Evolutionary conservation across 441 rosid genomes (phyloP), one percentile per base, ranked within the genome.

Genomic region (Populus trichocarpa): DNA sequence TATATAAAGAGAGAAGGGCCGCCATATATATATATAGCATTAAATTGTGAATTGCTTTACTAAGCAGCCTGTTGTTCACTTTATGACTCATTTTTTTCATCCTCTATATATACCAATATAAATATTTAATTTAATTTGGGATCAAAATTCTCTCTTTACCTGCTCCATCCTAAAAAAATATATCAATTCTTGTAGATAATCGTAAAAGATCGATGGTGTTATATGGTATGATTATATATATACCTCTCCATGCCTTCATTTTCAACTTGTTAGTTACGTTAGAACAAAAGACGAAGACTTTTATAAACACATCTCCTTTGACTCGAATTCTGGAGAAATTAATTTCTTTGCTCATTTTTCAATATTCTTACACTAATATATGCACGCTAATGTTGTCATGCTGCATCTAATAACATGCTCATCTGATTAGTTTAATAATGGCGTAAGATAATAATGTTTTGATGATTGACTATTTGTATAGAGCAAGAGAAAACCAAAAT

Each of bases 401-500:
- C 30, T 22, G 14, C 28, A n/a, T 16, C 12, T 7, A 22, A 20
- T 63, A 63, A 63, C 5, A 3, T 22, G 16, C 26, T 26, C 2
- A 25, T 65, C 26, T 65, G 68, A 65, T 25, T 25, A 65, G 18
- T 65, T 26, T 65, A 26, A 4, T 65, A 26, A 23, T 25, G 18
- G 16, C 12, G 32, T 9, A 6, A 53, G n/a, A 53, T 53, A 53
- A 53, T 35, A 35, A 53, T 18, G 61, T 12, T 23, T 25, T 23
- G 68, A 23, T 65, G 32, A 20, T 65, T 65, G 61, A 53, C 68
- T 65, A 23, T 9, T 67, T 16, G 23, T 72, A 74, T 83, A 96
- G 97, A 92, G 95, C 91, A 91, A 87, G 78, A 92, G 83, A 80
- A 83, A 78, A 71, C 92, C 94, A 69, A 90, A 84, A 70, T 90